Base-by-base conservation (phyloP, 179 eudicot species). In the Actinidia polygama region DNA sequence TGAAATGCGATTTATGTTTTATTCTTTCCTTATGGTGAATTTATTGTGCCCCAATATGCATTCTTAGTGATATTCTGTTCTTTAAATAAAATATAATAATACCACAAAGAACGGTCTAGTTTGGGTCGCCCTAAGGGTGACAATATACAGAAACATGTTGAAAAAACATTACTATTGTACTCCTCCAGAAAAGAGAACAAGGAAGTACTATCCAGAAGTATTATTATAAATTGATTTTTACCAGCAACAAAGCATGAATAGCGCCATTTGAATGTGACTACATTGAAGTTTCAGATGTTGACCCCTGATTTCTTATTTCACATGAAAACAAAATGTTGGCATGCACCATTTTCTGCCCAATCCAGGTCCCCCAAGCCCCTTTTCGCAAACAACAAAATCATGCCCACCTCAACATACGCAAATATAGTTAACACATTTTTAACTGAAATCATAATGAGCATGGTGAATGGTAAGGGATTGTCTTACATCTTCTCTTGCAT, bases 401-500 rank as follows among this genome's bases (percentile, higher is more conserved):
- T 19, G 19, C 61, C 47, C 24, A 8, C 8, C 72, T 50, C 57
- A 61, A 46, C 36, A 7, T 70, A 16, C 18, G 16, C 14, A 18
- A 18, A 40, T 12, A 44, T 40, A 15, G 11, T 10, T 40, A 6
- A 16, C 53, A 46, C 23, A 46, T 21, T 18, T 16, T 44, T 53
- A 70, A 15, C 12, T 18, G 23, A 46, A 72, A 78, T 2, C 73
- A 66, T 24, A 50, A 61, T 30, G 40, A 67, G 51, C 19, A 67
- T 4, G 30, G 47, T 16, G 8, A 53, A 51, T 21, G 16, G 16
- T 7, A 24, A 53, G 6, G 16, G 7, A 79, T 18, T 14, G 57
- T 78, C 97, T 93, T 92, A 97, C 99, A 97, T 97, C 64, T 89
- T 92, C 23, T 81, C 75, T 80, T 75, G 87, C 86, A 97, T 88